A percentile compares a stretch with the other conserved stretches of the same genome.
These are phyloP conservation scores for Geotrichum phurueaensis DNA, from an alignment of 1,139 yeast genomes.

Conservation along the genomic window DNA sequence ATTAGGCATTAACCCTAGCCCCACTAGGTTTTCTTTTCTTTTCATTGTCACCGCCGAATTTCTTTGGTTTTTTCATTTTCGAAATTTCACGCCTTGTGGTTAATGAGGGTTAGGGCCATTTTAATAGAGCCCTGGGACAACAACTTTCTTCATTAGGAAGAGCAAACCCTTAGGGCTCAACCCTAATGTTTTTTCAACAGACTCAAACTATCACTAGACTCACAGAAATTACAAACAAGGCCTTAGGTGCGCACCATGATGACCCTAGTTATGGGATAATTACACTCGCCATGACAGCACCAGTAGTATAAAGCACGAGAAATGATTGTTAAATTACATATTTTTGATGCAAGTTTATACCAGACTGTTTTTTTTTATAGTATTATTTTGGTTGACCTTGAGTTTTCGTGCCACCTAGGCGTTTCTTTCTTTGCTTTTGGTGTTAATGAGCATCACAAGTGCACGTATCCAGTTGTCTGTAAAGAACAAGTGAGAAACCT, in stretches of 20 bases:
- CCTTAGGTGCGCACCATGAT: neutral
- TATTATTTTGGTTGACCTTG: too few species aligned
- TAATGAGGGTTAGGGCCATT: neutral
- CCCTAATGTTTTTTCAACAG: conserved; percentile 7
- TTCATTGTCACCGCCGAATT: neutral
- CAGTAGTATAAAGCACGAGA: too few species aligned
- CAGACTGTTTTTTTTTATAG: too few species aligned
- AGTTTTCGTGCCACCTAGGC: too few species aligned
- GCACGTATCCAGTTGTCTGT: too few species aligned
- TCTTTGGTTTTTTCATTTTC: neutral
- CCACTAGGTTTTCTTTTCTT: neutral
- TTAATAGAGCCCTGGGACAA: neutral
- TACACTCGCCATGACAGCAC: neutral
- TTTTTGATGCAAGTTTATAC: too few species aligned
- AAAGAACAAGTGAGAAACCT: too few species aligned
- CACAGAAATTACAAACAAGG: neutral
- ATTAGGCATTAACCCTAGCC: neutral
- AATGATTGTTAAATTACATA: too few species aligned
- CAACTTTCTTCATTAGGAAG: neutral
- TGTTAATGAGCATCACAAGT: too few species aligned
- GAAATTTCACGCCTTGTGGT: neutral
- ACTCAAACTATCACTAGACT: neutral
- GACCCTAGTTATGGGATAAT: neutral
- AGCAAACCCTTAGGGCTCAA: conserved; percentile 11
- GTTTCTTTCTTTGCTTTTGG: too few species aligned